Evolutionary conservation across 768 basidiomycete species (phyloP).

Genomic region (Naematelia encephala): DNA sequence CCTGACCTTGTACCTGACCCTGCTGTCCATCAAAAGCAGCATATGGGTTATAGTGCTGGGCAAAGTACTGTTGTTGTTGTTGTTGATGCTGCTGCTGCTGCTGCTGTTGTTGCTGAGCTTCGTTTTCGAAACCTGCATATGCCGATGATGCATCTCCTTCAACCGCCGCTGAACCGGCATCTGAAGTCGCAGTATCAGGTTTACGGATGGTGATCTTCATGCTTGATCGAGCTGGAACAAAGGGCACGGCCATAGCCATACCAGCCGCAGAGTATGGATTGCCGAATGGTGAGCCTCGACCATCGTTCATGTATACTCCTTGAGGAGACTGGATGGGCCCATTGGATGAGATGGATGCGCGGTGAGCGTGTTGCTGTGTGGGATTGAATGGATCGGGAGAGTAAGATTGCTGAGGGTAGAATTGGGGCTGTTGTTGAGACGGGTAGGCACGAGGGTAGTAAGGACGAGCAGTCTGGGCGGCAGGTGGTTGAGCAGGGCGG

Average conservation of each 20-base stretch:
- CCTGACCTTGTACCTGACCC: neutral
- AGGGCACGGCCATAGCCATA: constrained; percentile 15
- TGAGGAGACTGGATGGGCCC: neutral
- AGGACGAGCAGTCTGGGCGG: neutral
- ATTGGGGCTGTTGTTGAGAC: constrained; percentile 2
- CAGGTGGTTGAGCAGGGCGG: constrained; percentile 5
- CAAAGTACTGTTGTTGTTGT: constrained; percentile 6
- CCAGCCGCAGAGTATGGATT: neutral
- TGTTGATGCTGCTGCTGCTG: neutral
- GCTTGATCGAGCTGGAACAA: constrained; percentile 24
- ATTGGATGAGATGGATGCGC: constrained; percentile 20
- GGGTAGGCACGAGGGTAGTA: constrained; percentile 3
- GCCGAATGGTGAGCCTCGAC: constrained; percentile 12
- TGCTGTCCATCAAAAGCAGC: neutral
- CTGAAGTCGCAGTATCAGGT: neutral
- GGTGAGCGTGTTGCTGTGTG: constrained; percentile 12
- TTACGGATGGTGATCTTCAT: constrained; percentile 26
- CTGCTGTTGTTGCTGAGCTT: neutral
- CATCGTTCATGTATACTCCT: neutral
- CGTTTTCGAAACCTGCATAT: neutral
- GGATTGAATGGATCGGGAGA: constrained; percentile 11
- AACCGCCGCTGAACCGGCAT: constrained; percentile 7
- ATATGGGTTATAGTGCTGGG: constrained; percentile 15
- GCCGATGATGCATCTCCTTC: neutral
- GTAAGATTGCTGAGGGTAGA: constrained; percentile 11